A percentile compares a stretch with the other conserved stretches of the same genome.
phyloP scores from a whole-genome alignment of 306 rosid species.

The Cyclanthera cordifolia region DNA sequence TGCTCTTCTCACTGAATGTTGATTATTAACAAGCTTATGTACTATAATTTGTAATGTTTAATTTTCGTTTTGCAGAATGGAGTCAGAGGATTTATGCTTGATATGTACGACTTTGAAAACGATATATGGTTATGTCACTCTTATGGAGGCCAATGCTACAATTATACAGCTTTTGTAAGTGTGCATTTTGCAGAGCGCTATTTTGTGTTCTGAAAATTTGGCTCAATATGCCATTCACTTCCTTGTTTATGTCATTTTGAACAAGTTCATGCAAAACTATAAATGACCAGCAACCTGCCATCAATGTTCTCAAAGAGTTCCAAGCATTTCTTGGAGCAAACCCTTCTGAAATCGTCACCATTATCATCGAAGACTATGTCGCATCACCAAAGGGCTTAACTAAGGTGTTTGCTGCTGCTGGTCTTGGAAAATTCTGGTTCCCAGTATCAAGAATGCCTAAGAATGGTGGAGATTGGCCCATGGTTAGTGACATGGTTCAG shows the following conservation, averaged over 20 bases:
- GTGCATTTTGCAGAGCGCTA: not conserved
- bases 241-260: not conserved
- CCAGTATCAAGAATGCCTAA: slow-evolving; percentile 82
- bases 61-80: slow-evolving; percentile 52
- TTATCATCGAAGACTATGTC: slow-evolving; percentile 84
- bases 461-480: slow-evolving; percentile 83
- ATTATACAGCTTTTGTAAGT: slow-evolving; percentile 91
- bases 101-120: slow-evolving; percentile 68
- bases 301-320: slow-evolving; percentile 61
- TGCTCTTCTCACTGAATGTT: not conserved
- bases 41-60: not conserved
- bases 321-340: slow-evolving; percentile 62
- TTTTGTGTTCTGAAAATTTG: not conserved
- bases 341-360: slow-evolving; percentile 70
- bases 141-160: slow-evolving; percentile 55
- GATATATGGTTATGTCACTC: slow-evolving; percentile 88
- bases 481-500: slow-evolving; percentile 54
- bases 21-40: not conserved
- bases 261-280: not conserved
- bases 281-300: slow-evolving; percentile 64
- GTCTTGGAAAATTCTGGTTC: slow-evolving; percentile 73
- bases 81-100: slow-evolving; percentile 83
- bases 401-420: slow-evolving; percentile 83
- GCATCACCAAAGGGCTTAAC: slow-evolving; percentile 75
- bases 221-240: not conserved